Evolutionary conservation across 306 rosid species (phyloP), one percentile per base, ranked within the genome.

Genomic region (Argentina anserina): DNA sequence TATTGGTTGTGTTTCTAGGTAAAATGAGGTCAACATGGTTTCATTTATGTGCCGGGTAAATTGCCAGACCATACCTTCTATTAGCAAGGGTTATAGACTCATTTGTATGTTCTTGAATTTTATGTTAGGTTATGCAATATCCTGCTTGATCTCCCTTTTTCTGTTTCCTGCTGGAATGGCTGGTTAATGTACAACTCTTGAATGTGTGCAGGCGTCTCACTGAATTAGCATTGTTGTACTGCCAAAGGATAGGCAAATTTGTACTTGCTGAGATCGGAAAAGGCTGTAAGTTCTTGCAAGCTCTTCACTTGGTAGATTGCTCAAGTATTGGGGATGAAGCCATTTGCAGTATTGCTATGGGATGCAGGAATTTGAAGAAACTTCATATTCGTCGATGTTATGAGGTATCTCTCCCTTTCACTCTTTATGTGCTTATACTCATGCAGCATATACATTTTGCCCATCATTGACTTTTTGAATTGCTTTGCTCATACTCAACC

Each of bases 271-370:
- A 78, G 78, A 83, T 94, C 77, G 97, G 99, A 70, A 80, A 73
- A 80, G 90, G 97, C 65, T 95, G 97, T 81, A 88, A 84, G 84
- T 86, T 87, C 82, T 76, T 95, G 87, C 89, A 90, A 82, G 85
- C 97, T 33, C 96, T 95, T 77, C 90, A 90, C 86, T 82, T 95
- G 87, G 96, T 91, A 78, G 97, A 91, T 83, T 95, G 99, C 85
- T 87, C 99, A 42, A 82, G 84, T 78, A 88, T 95, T 70, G 96
- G 97, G 69, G 96, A 95, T 81, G 97, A 86, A 64, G 96, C 90
- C 80, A 85, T 95, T 83, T 84, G 96, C 60, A 86, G 89, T 29
- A 87, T 91, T 75, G 99, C 97, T 43, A 73, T 58, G 66, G 99
- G 99, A 73, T 94, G 99, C 80, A 80, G 65, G 71, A 94, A 82